A percentile compares a stretch with the other conserved stretches of the same genome.
Conservation (phyloP, 2,329 filamentous ascomycete genomes). For the Exophiala dermatitidis region DNA sequence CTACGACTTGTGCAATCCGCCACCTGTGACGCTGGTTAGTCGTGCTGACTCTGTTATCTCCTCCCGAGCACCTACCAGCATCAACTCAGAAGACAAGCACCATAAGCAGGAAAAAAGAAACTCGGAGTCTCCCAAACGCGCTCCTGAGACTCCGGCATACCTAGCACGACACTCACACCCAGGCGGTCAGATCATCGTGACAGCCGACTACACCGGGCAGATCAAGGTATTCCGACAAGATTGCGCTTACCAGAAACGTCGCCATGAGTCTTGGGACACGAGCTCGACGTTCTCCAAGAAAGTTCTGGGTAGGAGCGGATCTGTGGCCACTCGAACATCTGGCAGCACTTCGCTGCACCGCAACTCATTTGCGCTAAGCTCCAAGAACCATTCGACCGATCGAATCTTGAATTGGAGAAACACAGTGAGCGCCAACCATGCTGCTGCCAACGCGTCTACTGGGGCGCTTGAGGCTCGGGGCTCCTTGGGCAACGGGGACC, state of each 20-base stretch:
- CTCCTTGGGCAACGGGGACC: conserved; percentile 10
- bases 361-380: conserved; percentile 29
- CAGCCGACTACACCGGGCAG: conserved; percentile 75
- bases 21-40: conserved; percentile 74
- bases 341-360: conserved; percentile 39
- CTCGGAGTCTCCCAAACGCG: conserved; percentile 35
- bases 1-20: conserved; percentile 95
- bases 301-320: conserved; percentile 49
- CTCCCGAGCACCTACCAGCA: conserved; percentile 42
- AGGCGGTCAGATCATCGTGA: conserved; percentile 84
- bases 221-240: conserved; percentile 97
- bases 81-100: conserved; percentile 30
- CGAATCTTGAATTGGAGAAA: conserved; percentile 86
- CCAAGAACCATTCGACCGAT: conserved; percentile 52
- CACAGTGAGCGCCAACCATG: conserved; percentile 50
- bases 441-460: conserved; percentile 33
- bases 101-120: conserved; percentile 16
- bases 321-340: conserved; percentile 51
- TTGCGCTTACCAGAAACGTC: conserved; percentile 74
- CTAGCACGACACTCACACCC: conserved; percentile 66
- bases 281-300: conserved; percentile 68
- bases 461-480: conserved; percentile 16
- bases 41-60: conserved; percentile 56
- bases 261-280: conserved; percentile 69
- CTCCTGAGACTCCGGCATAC: conserved; percentile 69